Conservation (phyloP, 2,329 filamentous ascomycete genomes). For the Botrytis tulipae region DNA sequence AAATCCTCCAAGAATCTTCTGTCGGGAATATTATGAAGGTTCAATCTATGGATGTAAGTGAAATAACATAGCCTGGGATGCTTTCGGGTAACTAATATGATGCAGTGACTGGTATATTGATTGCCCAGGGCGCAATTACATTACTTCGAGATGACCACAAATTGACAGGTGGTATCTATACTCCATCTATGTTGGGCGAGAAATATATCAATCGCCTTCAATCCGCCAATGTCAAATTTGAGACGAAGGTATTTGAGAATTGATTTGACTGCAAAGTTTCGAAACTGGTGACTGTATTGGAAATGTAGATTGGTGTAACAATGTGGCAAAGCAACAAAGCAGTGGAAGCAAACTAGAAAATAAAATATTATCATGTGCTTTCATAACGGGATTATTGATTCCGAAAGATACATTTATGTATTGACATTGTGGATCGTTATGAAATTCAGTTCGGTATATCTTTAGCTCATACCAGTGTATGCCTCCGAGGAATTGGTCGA, state of each 20-base stretch:
- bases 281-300: neutral
- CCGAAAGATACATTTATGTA: neutral
- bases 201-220: conserved; percentile 62
- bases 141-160: conserved; percentile 60
- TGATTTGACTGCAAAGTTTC: neutral
- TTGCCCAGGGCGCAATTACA: conserved; percentile 63
- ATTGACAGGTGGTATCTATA: conserved; percentile 66
- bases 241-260: conserved; percentile 48
- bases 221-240: conserved; percentile 58
- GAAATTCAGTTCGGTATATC: neutral
- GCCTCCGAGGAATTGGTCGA: neutral
- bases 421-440: neutral
- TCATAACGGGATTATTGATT: neutral
- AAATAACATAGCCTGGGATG: neutral
- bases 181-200: conserved; percentile 69
- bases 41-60: conserved; percentile 63
- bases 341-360: neutral
- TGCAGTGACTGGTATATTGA: conserved; percentile 61
- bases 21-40: conserved; percentile 55
- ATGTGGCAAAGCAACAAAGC: neutral
- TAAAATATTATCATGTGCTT: neutral
- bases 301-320: neutral
- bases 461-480: neutral
- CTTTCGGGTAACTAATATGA: conserved; percentile 21
- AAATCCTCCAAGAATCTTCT: conserved; percentile 46